Conservation (phyloP, 1,139 yeast genomes). For the Hansenula sp. region DNA sequence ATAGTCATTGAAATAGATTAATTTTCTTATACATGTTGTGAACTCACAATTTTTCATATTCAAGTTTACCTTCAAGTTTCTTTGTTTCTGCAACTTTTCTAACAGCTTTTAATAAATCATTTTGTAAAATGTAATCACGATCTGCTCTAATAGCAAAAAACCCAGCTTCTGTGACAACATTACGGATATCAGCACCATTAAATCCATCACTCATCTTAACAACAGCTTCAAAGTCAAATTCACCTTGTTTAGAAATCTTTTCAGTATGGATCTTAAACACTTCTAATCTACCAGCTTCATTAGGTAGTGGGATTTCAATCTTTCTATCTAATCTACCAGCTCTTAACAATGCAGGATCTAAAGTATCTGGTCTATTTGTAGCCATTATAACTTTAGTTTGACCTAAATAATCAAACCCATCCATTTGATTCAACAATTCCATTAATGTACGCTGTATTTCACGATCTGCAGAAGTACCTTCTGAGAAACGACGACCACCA, state of each 20-base stretch:
- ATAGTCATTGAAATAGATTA: conserved; percentile 1
- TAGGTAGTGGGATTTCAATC: conserved; percentile 93
- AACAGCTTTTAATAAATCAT: conserved; percentile 96
- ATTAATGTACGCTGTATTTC: conserved; percentile 98
- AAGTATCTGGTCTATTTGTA: conserved; percentile 96
- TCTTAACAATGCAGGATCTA: conserved; percentile 97
- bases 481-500: conserved; percentile 97
- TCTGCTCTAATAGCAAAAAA: conserved; percentile 98
- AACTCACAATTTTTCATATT: conserved; percentile 76
- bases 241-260: conserved; percentile 86
- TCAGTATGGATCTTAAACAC: conserved; percentile 92
- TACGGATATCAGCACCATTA: conserved; percentile 98
- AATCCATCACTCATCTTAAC: conserved; percentile 99
- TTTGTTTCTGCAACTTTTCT: conserved; percentile 96
- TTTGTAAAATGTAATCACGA: conserved; percentile 88
- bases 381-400: conserved; percentile 99
- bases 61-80: conserved; percentile 94
- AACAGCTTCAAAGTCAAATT: conserved; percentile 93
- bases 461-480: conserved; percentile 98
- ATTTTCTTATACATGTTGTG: background rate
- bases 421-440: conserved; percentile 98
- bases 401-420: conserved; percentile 95
- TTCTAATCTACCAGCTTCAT: conserved; percentile 93
- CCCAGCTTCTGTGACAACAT: conserved; percentile 98
- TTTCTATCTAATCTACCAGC: conserved; percentile 98